These are phyloP conservation scores for Hypoxylon perforatum DNA, from an alignment of 495 filamentous ascomycete species.

Conservation along the genomic window DNA sequence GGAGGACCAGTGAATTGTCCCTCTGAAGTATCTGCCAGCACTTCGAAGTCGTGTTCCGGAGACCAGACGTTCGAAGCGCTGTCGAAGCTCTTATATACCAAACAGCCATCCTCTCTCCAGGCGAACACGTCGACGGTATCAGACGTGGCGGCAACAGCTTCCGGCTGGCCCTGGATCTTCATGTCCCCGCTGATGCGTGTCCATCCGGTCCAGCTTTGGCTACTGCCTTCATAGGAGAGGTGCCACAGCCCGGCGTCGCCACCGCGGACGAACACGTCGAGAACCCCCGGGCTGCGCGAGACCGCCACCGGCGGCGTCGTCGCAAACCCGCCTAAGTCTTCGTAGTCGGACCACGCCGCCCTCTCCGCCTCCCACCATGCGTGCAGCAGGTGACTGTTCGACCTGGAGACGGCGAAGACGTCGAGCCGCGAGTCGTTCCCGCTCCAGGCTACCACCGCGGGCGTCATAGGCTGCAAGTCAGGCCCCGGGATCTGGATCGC, in stretches of 20 bases:
- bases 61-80: conserved; percentile 12
- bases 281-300: conserved; percentile 17
- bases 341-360: conserved; percentile 14
- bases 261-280: conserved; percentile 27
- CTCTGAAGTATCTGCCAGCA: background rate
- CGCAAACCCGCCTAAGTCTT: conserved; percentile 21
- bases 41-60: conserved; percentile 4
- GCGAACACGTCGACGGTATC: conserved; percentile 25
- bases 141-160: conserved; percentile 7
- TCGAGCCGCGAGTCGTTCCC: conserved; percentile 17
- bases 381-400: conserved; percentile 27
- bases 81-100: conserved; percentile 19
- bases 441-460: conserved; percentile 23
- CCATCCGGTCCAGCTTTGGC: conserved; percentile 11
- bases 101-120: background rate
- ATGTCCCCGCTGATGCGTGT: conserved; percentile 9
- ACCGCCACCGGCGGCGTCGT: conserved; percentile 19
- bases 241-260: conserved; percentile 23
- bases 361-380: conserved; percentile 11
- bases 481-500: conserved; percentile 4
- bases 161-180: conserved; percentile 19
- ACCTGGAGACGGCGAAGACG: conserved; percentile 18
- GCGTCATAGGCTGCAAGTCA: conserved; percentile 19
- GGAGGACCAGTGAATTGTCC: conserved; percentile 15
- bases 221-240: conserved; percentile 13